These are phyloP conservation scores for Globisporangium okanoganense DNA, from an alignment of 352 stramenopile genomes.

Conservation along the genomic window DNA sequence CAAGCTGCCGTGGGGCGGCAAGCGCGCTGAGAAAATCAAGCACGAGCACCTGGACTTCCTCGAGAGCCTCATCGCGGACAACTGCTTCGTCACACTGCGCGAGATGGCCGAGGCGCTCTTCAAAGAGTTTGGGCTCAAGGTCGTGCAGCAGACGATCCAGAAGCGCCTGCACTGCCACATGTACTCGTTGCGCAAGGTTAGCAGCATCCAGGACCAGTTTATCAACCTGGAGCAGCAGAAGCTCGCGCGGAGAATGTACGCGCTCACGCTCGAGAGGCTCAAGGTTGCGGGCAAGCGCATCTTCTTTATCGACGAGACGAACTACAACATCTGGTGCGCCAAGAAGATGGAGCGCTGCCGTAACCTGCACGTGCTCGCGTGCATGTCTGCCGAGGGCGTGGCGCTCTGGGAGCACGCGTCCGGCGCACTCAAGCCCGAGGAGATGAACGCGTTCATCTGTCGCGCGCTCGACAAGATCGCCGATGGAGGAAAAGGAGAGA, in stretches of 20 bases:
- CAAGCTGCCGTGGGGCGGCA: conserved; percentile 16
- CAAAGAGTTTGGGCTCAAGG: conserved; percentile 16
- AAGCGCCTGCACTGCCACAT: conserved; percentile 16
- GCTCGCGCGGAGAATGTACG: conserved; percentile 2
- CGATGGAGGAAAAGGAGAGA: neutral
- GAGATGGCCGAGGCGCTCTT: conserved; percentile 15
- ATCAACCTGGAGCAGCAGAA: conserved; percentile 6
- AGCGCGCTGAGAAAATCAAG: conserved; percentile 22
- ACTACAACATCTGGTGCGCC: conserved; percentile 20
- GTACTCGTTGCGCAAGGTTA: conserved; percentile 16
- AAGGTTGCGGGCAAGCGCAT: conserved; percentile 7
- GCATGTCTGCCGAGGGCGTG: conserved; percentile 10
- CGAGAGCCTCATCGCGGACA: conserved; percentile 15
- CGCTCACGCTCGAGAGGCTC: neutral
- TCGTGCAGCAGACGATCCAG: conserved; percentile 17
- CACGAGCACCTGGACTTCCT: conserved; percentile 17
- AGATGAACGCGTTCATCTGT: conserved; percentile 10
- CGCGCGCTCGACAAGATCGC: conserved; percentile 12
- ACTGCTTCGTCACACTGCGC: conserved; percentile 18
- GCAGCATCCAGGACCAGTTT: neutral
- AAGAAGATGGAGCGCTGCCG: conserved; percentile 18
- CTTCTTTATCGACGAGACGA: conserved; percentile 18
- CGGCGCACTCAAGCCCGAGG: conserved; percentile 5
- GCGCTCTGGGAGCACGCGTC: conserved; percentile 9
- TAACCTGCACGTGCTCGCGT: conserved; percentile 19